Evolutionary conservation across 225 moss, liverwort and hornwort species (phyloP).

Genomic region (Pseudoscleropodium purum): DNA sequence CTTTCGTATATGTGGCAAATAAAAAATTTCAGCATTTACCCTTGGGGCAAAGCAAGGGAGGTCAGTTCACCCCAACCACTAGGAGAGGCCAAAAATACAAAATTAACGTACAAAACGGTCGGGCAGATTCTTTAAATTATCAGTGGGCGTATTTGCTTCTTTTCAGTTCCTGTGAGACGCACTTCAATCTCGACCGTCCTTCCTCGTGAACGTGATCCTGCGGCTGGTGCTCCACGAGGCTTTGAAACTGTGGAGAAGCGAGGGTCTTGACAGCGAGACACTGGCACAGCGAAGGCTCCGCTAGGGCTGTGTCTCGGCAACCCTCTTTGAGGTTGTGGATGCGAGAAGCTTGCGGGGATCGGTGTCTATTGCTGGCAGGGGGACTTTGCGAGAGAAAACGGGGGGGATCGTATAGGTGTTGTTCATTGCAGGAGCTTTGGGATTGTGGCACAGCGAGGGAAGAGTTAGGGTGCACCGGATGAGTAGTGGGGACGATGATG

Average conservation of each 20-base stretch:
- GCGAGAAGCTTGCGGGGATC: neutral
- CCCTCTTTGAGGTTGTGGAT: neutral
- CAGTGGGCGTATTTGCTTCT: too few relatives aligned
- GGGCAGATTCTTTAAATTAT: too few relatives aligned
- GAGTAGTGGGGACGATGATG: slow-evolving; percentile 26
- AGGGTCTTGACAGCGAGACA: neutral
- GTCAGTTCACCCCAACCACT: too few relatives aligned
- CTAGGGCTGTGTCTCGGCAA: neutral
- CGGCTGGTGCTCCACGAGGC: neutral
- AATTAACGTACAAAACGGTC: too few relatives aligned
- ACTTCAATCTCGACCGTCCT: neutral
- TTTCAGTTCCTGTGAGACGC: neutral
- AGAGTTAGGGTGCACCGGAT: neutral
- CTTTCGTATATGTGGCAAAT: too few relatives aligned
- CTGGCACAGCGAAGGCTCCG: neutral
- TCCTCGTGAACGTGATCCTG: neutral
- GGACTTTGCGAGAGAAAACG: neutral
- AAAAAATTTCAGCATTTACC: too few relatives aligned
- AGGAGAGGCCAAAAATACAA: too few relatives aligned
- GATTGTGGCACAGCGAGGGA: neutral
- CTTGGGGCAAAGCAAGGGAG: too few relatives aligned
- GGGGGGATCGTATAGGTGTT: neutral
- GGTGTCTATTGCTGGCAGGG: neutral
- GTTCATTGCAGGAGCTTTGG: neutral
- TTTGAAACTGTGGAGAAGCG: neutral